Conservation (phyloP, 2,329 filamentous ascomycete species). For the Claviceps sp. region DNA sequence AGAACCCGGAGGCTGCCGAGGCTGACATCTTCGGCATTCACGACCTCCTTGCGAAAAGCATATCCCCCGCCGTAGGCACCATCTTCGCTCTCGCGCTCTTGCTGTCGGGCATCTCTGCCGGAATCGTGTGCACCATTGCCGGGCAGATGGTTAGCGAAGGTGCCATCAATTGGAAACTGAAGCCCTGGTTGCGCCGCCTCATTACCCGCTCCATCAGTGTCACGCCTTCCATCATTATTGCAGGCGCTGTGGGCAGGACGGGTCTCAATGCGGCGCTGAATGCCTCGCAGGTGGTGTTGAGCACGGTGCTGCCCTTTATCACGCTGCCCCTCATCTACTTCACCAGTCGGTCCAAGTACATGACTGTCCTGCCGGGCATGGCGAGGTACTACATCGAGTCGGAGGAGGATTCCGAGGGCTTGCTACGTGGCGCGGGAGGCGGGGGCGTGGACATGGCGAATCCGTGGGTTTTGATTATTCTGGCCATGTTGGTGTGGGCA, state of each 20-base stretch:
- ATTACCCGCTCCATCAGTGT: constrained; percentile 71
- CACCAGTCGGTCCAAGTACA: constrained; percentile 65
- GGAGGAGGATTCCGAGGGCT: constrained; percentile 9
- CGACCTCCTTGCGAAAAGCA: constrained; percentile 50
- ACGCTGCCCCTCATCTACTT: constrained; percentile 75
- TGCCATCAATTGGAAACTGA: constrained; percentile 59
- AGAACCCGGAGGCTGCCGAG: constrained; percentile 43
- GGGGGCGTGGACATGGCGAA: constrained; percentile 53
- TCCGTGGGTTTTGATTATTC: constrained; percentile 45
- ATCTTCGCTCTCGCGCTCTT: constrained; percentile 75
- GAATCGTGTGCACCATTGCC: constrained; percentile 79
- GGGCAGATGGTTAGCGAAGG: constrained; percentile 85
- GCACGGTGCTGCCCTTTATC: constrained; percentile 70
- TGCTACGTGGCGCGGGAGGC: constrained; percentile 5
- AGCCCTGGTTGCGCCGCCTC: constrained; percentile 67
- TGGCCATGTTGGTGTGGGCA: constrained; percentile 53
- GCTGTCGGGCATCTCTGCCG: constrained; percentile 66
- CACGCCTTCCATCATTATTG: constrained; percentile 70
- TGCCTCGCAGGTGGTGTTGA: constrained; percentile 65
- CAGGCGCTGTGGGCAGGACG: constrained; percentile 58
- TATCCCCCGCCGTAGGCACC: constrained; percentile 64
- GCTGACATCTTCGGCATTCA: constrained; percentile 81
- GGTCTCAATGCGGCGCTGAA: constrained; percentile 62
- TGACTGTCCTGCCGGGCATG: constrained; percentile 49
- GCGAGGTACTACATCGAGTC: constrained; percentile 20